A percentile compares a stretch with the other conserved stretches of the same genome.
Conservation (phyloP, 2,329 filamentous ascomycete species). For the Hirsutella thompsonii region DNA sequence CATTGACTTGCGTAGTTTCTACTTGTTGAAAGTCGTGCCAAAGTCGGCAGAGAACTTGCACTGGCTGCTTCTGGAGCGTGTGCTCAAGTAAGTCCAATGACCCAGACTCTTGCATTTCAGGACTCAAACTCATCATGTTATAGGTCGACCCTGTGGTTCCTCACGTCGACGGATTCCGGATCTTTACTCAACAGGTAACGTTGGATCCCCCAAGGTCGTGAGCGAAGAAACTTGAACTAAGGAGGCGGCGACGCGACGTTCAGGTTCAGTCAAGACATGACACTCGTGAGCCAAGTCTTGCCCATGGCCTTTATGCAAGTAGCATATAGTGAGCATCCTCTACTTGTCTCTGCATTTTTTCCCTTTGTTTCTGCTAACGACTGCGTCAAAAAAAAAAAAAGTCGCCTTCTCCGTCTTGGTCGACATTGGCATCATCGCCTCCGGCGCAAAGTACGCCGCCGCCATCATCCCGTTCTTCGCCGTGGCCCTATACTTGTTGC, state of each 20-base stretch:
- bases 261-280: slow-evolving; percentile 6
- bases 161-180: slow-evolving; percentile 1
- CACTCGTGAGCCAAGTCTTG: slow-evolving; percentile 2
- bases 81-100: background rate
- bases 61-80: slow-evolving; percentile 1
- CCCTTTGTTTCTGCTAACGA: background rate
- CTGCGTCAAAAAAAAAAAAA: background rate
- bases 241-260: no score
- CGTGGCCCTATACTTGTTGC: slow-evolving; percentile 9
- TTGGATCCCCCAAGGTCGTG: no score
- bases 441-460: slow-evolving; percentile 8
- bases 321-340: no score
- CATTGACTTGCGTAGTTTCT: slow-evolving; percentile 2
- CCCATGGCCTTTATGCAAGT: slow-evolving; percentile 1
- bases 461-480: slow-evolving; percentile 25
- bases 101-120: background rate
- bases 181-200: slow-evolving; percentile 1
- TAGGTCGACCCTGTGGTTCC: slow-evolving; percentile 3
- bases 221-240: no score
- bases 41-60: slow-evolving; percentile 1
- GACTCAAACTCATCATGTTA: background rate
- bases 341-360: background rate
- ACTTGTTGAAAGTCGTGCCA: slow-evolving; percentile 1
- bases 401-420: background rate
- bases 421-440: slow-evolving; percentile 3